These are phyloP conservation scores for Acer yangbiense DNA, from an alignment of 345 rosid species.

Conservation along the genomic window DNA sequence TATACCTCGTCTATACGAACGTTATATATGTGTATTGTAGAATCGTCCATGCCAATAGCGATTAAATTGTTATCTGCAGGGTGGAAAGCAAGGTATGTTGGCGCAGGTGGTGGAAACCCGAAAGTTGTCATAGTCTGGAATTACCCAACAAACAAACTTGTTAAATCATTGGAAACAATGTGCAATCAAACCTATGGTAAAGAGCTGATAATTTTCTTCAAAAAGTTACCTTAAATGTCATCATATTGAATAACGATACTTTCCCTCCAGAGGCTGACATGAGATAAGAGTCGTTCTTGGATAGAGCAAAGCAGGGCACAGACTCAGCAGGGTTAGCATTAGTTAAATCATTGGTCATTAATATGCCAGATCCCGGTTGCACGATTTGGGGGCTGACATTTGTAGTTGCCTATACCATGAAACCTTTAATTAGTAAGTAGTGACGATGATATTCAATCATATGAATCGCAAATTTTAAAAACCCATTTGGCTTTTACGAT, in stretches of 20 bases:
- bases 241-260: constrained; percentile 43
- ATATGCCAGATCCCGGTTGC: constrained; percentile 28
- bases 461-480: not conserved
- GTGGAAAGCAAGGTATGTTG: constrained; percentile 53
- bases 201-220: not conserved
- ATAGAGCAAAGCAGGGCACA: constrained; percentile 42
- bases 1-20: constrained; percentile 44
- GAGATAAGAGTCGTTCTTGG: constrained; percentile 46
- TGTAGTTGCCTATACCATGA: constrained; percentile 40
- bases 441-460: not conserved
- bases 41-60: constrained; percentile 54
- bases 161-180: not conserved
- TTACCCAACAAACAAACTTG: constrained; percentile 12
- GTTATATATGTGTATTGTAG: constrained; percentile 41
- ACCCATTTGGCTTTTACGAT: not conserved
- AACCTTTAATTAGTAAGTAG: not conserved
- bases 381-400: constrained; percentile 31
- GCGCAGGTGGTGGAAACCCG: constrained; percentile 45
- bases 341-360: constrained; percentile 42
- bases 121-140: constrained; percentile 43
- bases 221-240: constrained; percentile 37
- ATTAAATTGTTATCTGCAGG: constrained; percentile 53
- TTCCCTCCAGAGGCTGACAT: constrained; percentile 49
- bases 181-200: not conserved
- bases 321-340: constrained; percentile 25